phyloP scores from a whole-genome alignment of 2,329 filamentous ascomycete species.

The Stachybotrys chlorohalonatus region DNA sequence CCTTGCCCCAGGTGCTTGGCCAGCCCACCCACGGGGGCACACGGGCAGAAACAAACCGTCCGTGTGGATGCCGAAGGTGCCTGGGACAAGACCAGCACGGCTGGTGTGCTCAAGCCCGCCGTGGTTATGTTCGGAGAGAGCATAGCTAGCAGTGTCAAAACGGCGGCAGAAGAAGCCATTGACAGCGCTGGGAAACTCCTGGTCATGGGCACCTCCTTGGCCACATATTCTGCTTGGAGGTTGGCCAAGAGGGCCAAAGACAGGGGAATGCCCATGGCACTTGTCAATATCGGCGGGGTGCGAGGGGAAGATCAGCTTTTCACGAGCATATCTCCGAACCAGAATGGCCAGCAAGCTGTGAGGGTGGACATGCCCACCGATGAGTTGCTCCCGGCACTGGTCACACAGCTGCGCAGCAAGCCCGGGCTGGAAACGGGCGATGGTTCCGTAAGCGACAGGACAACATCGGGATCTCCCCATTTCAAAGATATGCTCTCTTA shows the following conservation, averaged over 20 bases:
- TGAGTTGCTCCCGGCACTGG: constrained; percentile 45
- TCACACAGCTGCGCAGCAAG: constrained; percentile 36
- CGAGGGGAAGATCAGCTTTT: constrained; percentile 71
- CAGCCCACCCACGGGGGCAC: constrained; percentile 45
- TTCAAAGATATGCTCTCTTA: constrained; percentile 56
- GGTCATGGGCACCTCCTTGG: constrained; percentile 80
- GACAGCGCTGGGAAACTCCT: constrained; percentile 68
- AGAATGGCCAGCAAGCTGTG: constrained; percentile 42
- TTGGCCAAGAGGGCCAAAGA: constrained; percentile 77
- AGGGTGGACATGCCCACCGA: constrained; percentile 51
- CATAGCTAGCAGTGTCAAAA: constrained; percentile 61
- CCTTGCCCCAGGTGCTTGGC: constrained; percentile 73
- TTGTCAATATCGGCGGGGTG: constrained; percentile 81
- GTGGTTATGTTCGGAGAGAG: constrained; percentile 97
- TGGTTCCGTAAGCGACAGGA: not conserved
- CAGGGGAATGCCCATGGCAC: constrained; percentile 73
- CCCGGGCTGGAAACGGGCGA: not conserved
- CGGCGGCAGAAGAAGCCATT: constrained; percentile 68
- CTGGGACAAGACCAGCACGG: constrained; percentile 56
- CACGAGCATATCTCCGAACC: constrained; percentile 39
- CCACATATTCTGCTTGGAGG: constrained; percentile 92
- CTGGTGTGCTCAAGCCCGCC: constrained; percentile 81
- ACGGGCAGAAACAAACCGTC: constrained; percentile 50
- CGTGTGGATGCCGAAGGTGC: constrained; percentile 73
- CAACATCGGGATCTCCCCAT: constrained; percentile 18